A percentile compares a stretch with the other conserved stretches of the same genome.
These are phyloP conservation scores for Singerocomus rubriflavus DNA, from an alignment of 1,284 basidiomycete species.

Conservation along the genomic window DNA sequence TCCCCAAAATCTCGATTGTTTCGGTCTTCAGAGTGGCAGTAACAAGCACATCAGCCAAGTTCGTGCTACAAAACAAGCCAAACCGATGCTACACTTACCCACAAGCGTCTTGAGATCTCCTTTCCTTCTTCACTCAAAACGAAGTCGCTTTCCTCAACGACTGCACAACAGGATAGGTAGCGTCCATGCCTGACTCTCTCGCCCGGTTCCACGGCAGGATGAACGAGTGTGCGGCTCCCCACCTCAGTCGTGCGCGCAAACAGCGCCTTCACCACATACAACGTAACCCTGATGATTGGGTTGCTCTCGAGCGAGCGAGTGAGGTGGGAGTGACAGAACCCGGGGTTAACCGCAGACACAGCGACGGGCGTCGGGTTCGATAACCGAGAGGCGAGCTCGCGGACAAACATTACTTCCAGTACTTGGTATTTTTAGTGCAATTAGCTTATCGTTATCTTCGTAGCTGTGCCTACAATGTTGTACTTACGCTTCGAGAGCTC, in stretches of 20 bases:
- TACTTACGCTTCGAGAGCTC: slow-evolving; percentile 35
- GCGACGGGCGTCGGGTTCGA: slow-evolving; percentile 29
- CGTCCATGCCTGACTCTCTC: slow-evolving; percentile 26
- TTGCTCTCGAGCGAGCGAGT: slow-evolving; percentile 15
- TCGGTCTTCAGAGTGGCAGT: slow-evolving; percentile 15
- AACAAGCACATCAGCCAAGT: slow-evolving; percentile 3
- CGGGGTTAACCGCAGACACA: slow-evolving; percentile 37
- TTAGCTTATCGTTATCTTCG: too few species aligned
- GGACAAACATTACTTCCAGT: slow-evolving; percentile 32
- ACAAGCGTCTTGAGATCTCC: slow-evolving; percentile 25
- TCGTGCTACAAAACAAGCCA: not conserved
- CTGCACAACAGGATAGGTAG: slow-evolving; percentile 26
- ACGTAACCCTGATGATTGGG: not conserved
- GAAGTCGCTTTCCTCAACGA: slow-evolving; percentile 29
- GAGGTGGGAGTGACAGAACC: slow-evolving; percentile 33
- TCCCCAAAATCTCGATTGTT: slow-evolving; percentile 23
- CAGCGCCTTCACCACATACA: slow-evolving; percentile 11
- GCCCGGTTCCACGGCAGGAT: slow-evolving; percentile 23
- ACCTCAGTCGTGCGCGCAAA: slow-evolving; percentile 31
- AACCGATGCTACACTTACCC: slow-evolving; percentile 20
- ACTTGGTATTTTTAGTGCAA: slow-evolving; percentile 24
- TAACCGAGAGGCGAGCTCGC: slow-evolving; percentile 34
- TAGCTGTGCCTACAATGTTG: not conserved
- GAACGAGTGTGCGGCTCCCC: slow-evolving; percentile 32
- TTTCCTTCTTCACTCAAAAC: slow-evolving; percentile 27